phyloP scores from a whole-genome alignment of 768 basidiomycete genomes.

The Amanita jacksonii region DNA sequence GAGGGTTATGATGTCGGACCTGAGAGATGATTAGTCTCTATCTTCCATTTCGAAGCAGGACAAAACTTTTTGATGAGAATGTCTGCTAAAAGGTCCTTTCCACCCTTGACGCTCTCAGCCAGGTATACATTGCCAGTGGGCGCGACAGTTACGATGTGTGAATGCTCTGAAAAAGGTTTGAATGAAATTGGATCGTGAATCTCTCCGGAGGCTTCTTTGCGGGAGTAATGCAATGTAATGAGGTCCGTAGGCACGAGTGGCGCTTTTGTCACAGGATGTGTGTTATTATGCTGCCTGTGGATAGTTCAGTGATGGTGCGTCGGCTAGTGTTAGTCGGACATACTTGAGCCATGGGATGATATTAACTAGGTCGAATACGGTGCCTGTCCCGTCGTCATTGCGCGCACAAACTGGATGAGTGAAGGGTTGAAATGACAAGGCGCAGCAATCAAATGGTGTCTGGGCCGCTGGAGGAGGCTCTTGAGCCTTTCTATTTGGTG shows the following conservation, averaged over 20 bases:
- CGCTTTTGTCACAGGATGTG: constrained; percentile 68
- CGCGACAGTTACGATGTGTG: constrained; percentile 86
- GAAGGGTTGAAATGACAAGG: constrained; percentile 86
- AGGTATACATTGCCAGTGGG: constrained; percentile 91
- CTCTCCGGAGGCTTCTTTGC: constrained; percentile 76
- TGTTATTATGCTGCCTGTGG: constrained; percentile 76
- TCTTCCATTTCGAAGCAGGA: background rate
- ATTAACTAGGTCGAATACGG: constrained; percentile 83
- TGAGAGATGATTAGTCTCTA: constrained; percentile 19
- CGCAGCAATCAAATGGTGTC: constrained; percentile 87
- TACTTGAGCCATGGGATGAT: constrained; percentile 94
- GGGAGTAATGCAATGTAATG: constrained; percentile 70
- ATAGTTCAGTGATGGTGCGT: too few relatives aligned
- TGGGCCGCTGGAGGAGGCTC: constrained; percentile 52
- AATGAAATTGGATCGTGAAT: constrained; percentile 96
- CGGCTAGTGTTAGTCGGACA: too few relatives aligned
- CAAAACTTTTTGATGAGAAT: constrained; percentile 72
- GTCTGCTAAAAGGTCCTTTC: constrained; percentile 81
- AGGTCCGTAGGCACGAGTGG: constrained; percentile 63
- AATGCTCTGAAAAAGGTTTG: constrained; percentile 95
- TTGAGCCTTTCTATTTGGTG: constrained; percentile 47
- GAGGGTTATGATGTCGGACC: constrained; percentile 86
- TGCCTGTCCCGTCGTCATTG: constrained; percentile 70
- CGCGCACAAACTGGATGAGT: constrained; percentile 80
- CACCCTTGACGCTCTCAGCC: constrained; percentile 82